Percentiles rank a stretch among this genome's conserved stretches.
Conservation (phyloP, 2,329 filamentous ascomycete species). For the Fusarium sambucinum region DNA sequence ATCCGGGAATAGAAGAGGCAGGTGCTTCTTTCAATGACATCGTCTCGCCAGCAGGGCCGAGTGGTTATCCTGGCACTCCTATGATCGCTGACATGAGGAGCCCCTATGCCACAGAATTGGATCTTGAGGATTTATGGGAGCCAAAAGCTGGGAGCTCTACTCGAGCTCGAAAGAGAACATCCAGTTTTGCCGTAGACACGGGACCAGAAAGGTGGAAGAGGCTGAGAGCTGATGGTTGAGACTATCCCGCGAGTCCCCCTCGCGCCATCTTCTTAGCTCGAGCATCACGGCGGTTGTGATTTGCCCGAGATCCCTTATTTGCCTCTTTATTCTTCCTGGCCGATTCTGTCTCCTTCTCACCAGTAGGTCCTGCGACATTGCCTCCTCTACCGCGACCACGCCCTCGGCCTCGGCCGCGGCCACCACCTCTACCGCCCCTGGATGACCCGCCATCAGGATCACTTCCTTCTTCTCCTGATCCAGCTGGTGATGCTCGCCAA, state of each 20-base stretch:
- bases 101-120: constrained; percentile 54
- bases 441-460: constrained; percentile 60
- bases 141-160: constrained; percentile 7
- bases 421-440: constrained; percentile 61
- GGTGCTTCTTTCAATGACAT: constrained; percentile 51
- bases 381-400: constrained; percentile 66
- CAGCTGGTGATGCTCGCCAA: constrained; percentile 68
- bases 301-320: constrained; percentile 83
- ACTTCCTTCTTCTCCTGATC: constrained; percentile 68
- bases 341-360: constrained; percentile 77
- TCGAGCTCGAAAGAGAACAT: constrained; percentile 39
- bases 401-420: constrained; percentile 62
- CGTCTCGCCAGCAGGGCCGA: constrained; percentile 39
- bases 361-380: constrained; percentile 72
- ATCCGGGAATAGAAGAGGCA: constrained; percentile 53
- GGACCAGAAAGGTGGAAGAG: constrained; percentile 35
- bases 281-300: constrained; percentile 85
- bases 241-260: constrained; percentile 55
- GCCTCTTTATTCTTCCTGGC: constrained; percentile 83
- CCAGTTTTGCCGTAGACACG: not conserved
- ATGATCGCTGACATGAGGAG: constrained; percentile 53
- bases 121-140: constrained; percentile 52
- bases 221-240: constrained; percentile 32
- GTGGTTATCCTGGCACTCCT: constrained; percentile 47
- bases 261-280: constrained; percentile 74